Conservation (phyloP, 805 yeast species). For the Candida palmyrensis region DNA sequence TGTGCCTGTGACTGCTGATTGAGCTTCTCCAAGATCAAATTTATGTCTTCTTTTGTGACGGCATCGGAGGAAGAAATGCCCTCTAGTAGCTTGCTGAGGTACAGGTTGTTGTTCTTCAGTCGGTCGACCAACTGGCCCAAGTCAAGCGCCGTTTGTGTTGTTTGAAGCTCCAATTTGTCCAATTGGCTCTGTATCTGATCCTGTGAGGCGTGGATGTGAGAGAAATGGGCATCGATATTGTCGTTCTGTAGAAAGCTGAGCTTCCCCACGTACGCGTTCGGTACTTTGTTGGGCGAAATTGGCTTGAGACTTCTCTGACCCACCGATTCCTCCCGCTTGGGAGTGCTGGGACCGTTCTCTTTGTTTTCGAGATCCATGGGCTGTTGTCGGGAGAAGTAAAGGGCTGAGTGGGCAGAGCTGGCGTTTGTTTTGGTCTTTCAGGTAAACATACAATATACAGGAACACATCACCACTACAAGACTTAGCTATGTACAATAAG, state of each 20-base stretch:
- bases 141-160: slow-evolving; percentile 32
- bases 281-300: slow-evolving; percentile 21
- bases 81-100: slow-evolving; percentile 29
- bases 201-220: slow-evolving; percentile 22
- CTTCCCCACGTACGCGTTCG: slow-evolving; percentile 14
- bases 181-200: slow-evolving; percentile 24
- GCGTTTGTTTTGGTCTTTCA: no score
- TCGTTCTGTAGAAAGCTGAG: slow-evolving; percentile 27
- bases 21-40: slow-evolving; percentile 15
- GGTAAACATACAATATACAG: no score
- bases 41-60: slow-evolving; percentile 29
- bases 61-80: slow-evolving; percentile 31
- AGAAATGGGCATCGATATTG: slow-evolving; percentile 29
- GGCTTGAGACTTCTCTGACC: slow-evolving; percentile 14
- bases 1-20: no score
- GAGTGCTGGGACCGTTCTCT: slow-evolving; percentile 2
- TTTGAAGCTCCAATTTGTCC: slow-evolving; percentile 23
- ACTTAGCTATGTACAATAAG: neutral
- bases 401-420: no score
- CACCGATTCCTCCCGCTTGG: slow-evolving; percentile 1
- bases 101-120: slow-evolving; percentile 35
- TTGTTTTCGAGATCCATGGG: neutral
- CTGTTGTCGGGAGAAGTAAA: neutral
- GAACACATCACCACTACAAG: neutral
- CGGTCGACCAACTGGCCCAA: slow-evolving; percentile 32